Evolutionary conservation across 106 monocot genomes (phyloP), one percentile per base, ranked within the genome.

Genomic region (Dendrobium huoshanense): DNA sequence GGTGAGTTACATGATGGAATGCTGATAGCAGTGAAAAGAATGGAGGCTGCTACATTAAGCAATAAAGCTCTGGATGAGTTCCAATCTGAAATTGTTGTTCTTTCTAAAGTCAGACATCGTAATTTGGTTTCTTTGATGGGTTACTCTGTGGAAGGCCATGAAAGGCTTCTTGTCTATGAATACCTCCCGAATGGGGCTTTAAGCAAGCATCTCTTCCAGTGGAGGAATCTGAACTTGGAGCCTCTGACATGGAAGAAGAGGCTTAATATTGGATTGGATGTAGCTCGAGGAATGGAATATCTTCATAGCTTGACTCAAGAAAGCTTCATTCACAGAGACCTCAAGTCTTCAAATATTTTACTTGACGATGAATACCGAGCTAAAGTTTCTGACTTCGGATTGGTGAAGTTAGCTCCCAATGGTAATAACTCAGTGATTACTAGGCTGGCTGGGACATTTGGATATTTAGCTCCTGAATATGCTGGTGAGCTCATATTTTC

Each of bases 401-500:
- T 90, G 75, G 90, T 90, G 29, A 90, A 88, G 83, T 81, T 90
- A 19, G 87, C 88, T 22, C 84, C 90, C 2, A 86, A 86, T 78
- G 88, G 88, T 7, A 85, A 88, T 67, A 81, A 85, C 58, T 86
- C 90, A 7, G 82, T 90, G 37, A 86, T 68, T 22, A 90, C 90
- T 6, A 79, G 84, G 51, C 88, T 90, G 74, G 90, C 90, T 55
- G 90, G 90, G 6, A 90, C 90, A 42, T 90, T 90, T 84, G 90
- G 90, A 44, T 90, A 90, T 78, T 44, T 90, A 15, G 90, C 90
- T 67, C 90, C 90, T 47, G 90, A 90, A 49, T 90, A 90, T 80
- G 90, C 90, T 33, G 85, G 90, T 90, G 84, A 82, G 75, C 4
- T 41, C 33, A 3, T 15, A 4, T 40, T 27, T 33, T 72, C 29